Base-by-base conservation (phyloP, 148 eudicot species). In the Rhododendron molle region DNA sequence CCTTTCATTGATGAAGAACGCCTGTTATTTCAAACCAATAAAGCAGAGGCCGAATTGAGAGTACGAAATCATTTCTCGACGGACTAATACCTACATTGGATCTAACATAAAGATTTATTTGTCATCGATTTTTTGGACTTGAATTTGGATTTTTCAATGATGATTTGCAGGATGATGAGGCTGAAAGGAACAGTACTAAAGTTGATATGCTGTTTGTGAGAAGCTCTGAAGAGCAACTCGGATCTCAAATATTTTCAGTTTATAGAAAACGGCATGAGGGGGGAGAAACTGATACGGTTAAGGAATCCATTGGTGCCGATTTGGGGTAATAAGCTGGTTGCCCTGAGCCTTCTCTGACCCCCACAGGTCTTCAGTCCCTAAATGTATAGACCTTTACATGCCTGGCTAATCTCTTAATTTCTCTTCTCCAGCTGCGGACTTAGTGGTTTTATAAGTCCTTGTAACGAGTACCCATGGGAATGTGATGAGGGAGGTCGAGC, bases 361-460 rank as follows among this genome's bases (percentile, higher is more conserved):
- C 28, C 10, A 1, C 50, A 47, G 12, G 12, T 47, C 43, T 40
- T 40, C 43, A 40, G 43, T 40, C 43, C 43, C 43, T 40, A 40
- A 40, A 6, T 40, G 43, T 40, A 40, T 47, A 11, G 12, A 47
- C 50, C 50, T 1, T 47, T 8, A 10, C 50, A 47, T 11, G 10
- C 12, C 12, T 8, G 50, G 12, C 50, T 11, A 47, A 47, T 47
- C 50, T 47, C 1, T 47, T 47, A 8, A n/a, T 47, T n/a, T 47
- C 50, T 47, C 49, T 58, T 84, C 46, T 83, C 15, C 80, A 87
- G 88, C 46, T 32, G 82, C 28, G 86, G 47, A 26, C 16, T 83
- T 2, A 38, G 36, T 28, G 86, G 86, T 43, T 77, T 83, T 20
- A 34, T 86, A 0, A 80, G 52, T 8, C 83, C 49, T 21, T 36